Evolutionary conservation across 2,329 filamentous ascomycete genomes (phyloP).

Genomic region (Domatiomyces globalis): DNA sequence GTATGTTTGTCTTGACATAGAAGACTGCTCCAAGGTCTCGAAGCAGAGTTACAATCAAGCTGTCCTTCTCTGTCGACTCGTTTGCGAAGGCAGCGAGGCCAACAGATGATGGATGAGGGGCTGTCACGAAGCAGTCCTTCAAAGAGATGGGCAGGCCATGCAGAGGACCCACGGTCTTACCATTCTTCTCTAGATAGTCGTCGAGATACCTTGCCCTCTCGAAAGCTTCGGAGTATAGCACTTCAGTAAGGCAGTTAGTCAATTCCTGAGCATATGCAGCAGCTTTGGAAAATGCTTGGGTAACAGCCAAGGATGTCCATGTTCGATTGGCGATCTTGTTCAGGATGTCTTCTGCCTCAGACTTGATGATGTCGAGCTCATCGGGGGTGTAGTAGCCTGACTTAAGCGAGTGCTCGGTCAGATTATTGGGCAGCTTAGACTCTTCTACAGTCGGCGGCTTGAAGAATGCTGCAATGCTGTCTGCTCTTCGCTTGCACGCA

Average conservation of each 20-base stretch:
- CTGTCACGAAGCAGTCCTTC: conserved; percentile 31
- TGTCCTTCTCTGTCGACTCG: conserved; percentile 19
- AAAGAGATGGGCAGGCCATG: conserved; percentile 48
- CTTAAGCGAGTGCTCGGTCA: conserved; percentile 17
- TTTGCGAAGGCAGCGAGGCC: conserved; percentile 27
- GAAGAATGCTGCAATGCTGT: conserved; percentile 16
- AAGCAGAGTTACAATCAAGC: conserved; percentile 26
- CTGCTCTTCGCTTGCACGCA: conserved; percentile 21
- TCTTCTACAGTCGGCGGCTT: conserved; percentile 13
- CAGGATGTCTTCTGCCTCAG: conserved; percentile 23
- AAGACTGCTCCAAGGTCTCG: conserved; percentile 33
- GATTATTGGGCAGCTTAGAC: conserved; percentile 13
- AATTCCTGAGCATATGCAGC: conserved; percentile 21
- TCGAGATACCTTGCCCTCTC: conserved; percentile 39
- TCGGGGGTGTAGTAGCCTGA: conserved; percentile 45
- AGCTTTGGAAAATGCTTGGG: conserved; percentile 42
- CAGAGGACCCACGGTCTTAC: conserved; percentile 43
- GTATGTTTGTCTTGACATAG: conserved; percentile 41
- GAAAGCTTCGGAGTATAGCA: conserved; percentile 41
- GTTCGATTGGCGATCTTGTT: conserved; percentile 23
- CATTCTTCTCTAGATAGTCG: conserved; percentile 33
- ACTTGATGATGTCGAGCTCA: conserved; percentile 39
- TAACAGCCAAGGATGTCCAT: conserved; percentile 40
- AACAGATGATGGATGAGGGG: conserved; percentile 22
- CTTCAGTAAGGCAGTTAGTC: conserved; percentile 47